Base-by-base conservation (phyloP, 352 stramenopile genomes). In the Globisporangium nodosum region DNA sequence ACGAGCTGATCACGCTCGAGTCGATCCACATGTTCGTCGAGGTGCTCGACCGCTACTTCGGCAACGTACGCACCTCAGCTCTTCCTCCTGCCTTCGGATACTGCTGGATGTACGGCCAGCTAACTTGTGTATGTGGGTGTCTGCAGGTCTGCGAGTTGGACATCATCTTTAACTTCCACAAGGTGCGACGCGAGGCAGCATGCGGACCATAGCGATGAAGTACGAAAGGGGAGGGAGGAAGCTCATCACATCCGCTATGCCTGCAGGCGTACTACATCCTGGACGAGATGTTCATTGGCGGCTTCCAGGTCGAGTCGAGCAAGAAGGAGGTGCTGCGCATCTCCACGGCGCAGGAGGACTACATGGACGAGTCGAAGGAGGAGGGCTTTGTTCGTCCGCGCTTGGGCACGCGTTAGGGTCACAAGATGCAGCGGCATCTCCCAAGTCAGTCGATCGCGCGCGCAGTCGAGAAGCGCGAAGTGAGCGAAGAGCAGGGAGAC, bases 141-240 rank as follows among this genome's bases (percentile, higher is more conserved):
- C 31, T 65, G 33, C 52, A 92, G 87, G 87, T 90, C 55, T 96
- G 87, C 55, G 89, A 97, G 69, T 72, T 97, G 49, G 90, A 99
- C 72, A 99, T 99, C 75, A 99, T 99, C 56, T 99, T 99, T 81
- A 99, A 99, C 81, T 99, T 99, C 77, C 97, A 99, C 81, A 99
- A 99, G 85, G 78, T 87, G 58, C 37, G 27, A 20, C 5, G 6
- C 6, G 24, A 27, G 24, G 24, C 24, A 27, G 24, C 24, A 27
- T 27, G 1, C 24, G 24, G 24, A 27, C 24, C 24, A 27, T 27
- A 27, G 24, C 24, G 24, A 42, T 20, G 9, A 35, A 21, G 40
- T 1, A 46, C 5, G 33, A 37, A 37, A 1, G 12, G 37, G 12
- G 12, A 18, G 12, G 37, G 3, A 5, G 6, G 15, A 33, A 12